phyloP scores from a whole-genome alignment of 1,284 basidiomycete genomes.

The Fomitopsis schrenkii region DNA sequence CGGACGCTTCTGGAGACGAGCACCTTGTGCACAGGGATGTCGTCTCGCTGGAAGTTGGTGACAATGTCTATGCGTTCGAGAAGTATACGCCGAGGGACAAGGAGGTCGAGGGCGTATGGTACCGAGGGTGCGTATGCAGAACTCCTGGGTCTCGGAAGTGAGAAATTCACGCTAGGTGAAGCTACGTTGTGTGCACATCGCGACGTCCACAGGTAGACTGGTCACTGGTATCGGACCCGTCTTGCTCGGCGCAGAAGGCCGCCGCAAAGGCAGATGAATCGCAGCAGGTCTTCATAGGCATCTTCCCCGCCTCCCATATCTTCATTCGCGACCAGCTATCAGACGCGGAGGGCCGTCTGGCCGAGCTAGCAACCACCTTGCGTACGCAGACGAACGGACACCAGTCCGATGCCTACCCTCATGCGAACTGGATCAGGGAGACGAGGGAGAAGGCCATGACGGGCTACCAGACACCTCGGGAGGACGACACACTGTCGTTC shows the following conservation, averaged over 20 bases:
- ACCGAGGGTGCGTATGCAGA: constrained; percentile 69
- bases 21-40: constrained; percentile 65
- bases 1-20: constrained; percentile 62
- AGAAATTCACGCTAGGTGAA: constrained; percentile 26
- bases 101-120: constrained; percentile 80
- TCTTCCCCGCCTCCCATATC: constrained; percentile 92
- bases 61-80: constrained; percentile 96
- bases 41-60: constrained; percentile 85
- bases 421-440: constrained; percentile 24
- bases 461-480: constrained; percentile 29
- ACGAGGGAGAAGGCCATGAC: constrained; percentile 34
- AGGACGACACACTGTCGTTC: constrained; percentile 52
- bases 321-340: constrained; percentile 86
- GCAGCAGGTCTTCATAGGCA: constrained; percentile 91
- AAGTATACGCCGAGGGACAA: constrained; percentile 73
- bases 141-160: constrained; percentile 5
- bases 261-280: constrained; percentile 62
- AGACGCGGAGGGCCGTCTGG: constrained; percentile 84
- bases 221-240: constrained; percentile 53
- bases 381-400: constrained; percentile 32
- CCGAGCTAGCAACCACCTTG: constrained; percentile 57
- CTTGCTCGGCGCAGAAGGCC: constrained; percentile 41
- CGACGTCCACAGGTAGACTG: constrained; percentile 66
- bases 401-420: constrained; percentile 31
- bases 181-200: constrained; percentile 86